Evolutionary conservation across 2,329 filamentous ascomycete genomes (phyloP).

Genomic region (Pestalotiopsis sp.): DNA sequence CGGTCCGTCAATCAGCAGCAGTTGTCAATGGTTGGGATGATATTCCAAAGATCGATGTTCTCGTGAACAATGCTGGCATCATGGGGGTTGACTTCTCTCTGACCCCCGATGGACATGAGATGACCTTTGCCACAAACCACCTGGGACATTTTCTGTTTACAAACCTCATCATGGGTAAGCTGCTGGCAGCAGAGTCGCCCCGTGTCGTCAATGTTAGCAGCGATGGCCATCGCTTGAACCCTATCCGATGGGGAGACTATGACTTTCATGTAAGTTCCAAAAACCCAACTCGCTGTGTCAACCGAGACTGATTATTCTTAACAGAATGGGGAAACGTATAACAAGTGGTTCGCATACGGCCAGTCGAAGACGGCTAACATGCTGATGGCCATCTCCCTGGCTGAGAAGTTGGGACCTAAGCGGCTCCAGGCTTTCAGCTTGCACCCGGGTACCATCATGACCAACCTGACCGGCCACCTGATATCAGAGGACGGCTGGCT

Average conservation of each 20-base stretch:
- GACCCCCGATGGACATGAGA: slow-evolving; percentile 41
- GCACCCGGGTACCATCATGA: neutral
- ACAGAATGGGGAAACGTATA: slow-evolving; percentile 17
- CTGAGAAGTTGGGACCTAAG: neutral
- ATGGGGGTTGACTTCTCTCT: slow-evolving; percentile 35
- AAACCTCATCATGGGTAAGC: slow-evolving; percentile 37
- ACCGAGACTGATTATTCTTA: too few relatives aligned
- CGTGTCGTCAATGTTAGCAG: slow-evolving; percentile 48
- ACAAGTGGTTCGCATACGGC: slow-evolving; percentile 32
- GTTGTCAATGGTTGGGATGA: slow-evolving; percentile 33
- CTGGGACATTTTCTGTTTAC: slow-evolving; percentile 42
- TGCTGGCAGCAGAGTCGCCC: slow-evolving; percentile 26
- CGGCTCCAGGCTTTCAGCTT: neutral
- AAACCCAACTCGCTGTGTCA: too few relatives aligned
- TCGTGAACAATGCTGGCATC: slow-evolving; percentile 28
- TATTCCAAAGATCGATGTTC: slow-evolving; percentile 24
- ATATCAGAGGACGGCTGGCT: neutral
- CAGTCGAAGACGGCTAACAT: slow-evolving; percentile 38
- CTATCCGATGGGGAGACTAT: slow-evolving; percentile 45
- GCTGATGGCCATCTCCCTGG: slow-evolving; percentile 11
- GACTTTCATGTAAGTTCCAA: slow-evolving; percentile 39
- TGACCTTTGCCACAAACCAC: slow-evolving; percentile 39
- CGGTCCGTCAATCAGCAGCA: slow-evolving; percentile 35
- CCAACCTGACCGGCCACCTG: neutral
- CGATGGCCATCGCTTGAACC: slow-evolving; percentile 42